Conservation (phyloP, 768 basidiomycete genomes). For the Lactifluus pinguis region DNA sequence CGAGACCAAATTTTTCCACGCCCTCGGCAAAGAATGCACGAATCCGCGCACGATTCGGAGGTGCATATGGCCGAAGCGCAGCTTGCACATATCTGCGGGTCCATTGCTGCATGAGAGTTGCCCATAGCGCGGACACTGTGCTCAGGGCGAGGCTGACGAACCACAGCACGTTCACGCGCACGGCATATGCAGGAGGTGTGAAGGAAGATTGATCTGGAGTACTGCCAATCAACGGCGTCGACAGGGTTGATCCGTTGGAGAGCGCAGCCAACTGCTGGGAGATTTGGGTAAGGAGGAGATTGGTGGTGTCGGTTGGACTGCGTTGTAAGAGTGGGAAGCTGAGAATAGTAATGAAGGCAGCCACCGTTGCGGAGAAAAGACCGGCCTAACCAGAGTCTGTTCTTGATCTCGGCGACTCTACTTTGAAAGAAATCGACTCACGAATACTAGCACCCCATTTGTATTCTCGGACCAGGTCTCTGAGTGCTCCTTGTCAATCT, state of each 20-base stretch:
- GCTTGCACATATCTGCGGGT: neutral
- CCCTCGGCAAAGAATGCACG: slow-evolving; percentile 28
- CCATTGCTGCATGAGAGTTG: neutral
- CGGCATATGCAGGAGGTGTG: neutral
- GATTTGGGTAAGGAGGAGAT: neutral
- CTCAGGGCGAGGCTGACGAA: neutral
- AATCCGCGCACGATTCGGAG: neutral
- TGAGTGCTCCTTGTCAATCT: neutral
- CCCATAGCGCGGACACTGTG: neutral
- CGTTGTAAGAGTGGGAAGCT: neutral
- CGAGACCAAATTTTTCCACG: slow-evolving; percentile 32
- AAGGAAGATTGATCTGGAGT: neutral
- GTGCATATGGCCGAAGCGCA: neutral
- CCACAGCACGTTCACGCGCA: neutral
- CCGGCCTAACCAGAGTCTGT: neutral
- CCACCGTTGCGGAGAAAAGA: neutral
- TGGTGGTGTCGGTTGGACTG: neutral
- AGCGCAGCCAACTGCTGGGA: neutral
- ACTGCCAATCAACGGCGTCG: neutral
- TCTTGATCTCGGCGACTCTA: neutral
- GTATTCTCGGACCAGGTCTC: neutral
- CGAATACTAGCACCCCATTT: neutral
- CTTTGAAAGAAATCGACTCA: neutral
- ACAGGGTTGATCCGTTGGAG: neutral
- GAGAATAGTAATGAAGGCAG: neutral